Evolutionary conservation across 805 yeast species (phyloP).

Genomic region (Maudiozyma turicensis): DNA sequence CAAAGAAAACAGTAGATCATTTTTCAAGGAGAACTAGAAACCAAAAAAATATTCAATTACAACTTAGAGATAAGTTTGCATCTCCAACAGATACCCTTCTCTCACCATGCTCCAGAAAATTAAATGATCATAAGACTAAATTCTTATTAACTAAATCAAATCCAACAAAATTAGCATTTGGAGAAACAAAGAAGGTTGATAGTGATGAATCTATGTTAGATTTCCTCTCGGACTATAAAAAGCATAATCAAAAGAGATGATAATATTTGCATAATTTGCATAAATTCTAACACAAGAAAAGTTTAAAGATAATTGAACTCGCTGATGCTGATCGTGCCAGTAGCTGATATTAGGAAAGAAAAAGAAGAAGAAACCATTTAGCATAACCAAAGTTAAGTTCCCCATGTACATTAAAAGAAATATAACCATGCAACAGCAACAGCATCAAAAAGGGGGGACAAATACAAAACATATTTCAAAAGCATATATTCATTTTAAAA

Average conservation of each 20-base stretch:
- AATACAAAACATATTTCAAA: no score
- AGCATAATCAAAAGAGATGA: background rate
- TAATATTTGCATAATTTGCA: background rate
- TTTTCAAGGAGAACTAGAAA: background rate
- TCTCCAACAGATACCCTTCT: slow-evolving; percentile 51
- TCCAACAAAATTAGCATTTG: slow-evolving; percentile 17
- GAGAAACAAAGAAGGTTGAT: background rate
- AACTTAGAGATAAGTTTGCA: slow-evolving; percentile 25
- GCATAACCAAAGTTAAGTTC: no score
- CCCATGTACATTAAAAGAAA: no score
- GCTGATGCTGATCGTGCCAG: no score
- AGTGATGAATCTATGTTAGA: background rate
- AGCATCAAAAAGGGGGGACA: no score
- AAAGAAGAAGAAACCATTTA: no score
- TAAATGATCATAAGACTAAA: slow-evolving; percentile 38
- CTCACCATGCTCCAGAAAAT: slow-evolving; percentile 50
- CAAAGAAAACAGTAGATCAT: slow-evolving; percentile 3
- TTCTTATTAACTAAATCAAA: slow-evolving; percentile 14
- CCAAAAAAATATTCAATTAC: background rate
- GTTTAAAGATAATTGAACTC: no score
- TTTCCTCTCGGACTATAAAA: slow-evolving; percentile 4
- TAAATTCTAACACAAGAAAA: background rate
- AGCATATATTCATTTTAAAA: no score
- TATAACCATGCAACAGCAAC: no score
- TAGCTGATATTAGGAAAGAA: no score